phyloP scores from a whole-genome alignment of 2,329 filamentous ascomycete species.

The Orbilia quercus region DNA sequence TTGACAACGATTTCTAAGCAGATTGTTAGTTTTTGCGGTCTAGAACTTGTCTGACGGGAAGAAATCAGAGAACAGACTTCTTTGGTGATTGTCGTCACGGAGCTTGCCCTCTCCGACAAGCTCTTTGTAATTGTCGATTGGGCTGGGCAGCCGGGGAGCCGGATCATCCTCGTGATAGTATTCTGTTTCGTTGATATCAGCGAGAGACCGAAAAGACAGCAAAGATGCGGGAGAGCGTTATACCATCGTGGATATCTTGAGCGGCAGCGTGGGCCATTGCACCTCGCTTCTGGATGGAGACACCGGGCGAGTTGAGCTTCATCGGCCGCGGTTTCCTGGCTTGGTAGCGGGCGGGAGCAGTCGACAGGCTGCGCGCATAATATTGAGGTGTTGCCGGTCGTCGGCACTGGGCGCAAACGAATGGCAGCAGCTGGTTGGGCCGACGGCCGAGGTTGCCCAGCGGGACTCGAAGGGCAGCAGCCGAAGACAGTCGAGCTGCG shows the following conservation, averaged over 20 bases:
- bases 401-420: constrained; percentile 27
- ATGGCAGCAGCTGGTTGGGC: constrained; percentile 16
- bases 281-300: constrained; percentile 46
- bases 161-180: constrained; percentile 40
- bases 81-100: constrained; percentile 88
- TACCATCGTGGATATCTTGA: constrained; percentile 46
- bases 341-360: constrained; percentile 18
- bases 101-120: constrained; percentile 79
- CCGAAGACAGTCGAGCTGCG: constrained; percentile 12
- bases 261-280: constrained; percentile 50
- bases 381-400: constrained; percentile 21
- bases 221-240: constrained; percentile 4
- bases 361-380: constrained; percentile 26
- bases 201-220: background rate
- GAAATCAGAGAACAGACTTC: constrained; percentile 71
- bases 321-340: constrained; percentile 37
- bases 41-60: no score
- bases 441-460: background rate
- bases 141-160: constrained; percentile 67
- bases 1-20: constrained; percentile 82
- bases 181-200: constrained; percentile 16
- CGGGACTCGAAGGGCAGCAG: constrained; percentile 22
- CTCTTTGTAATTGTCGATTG: constrained; percentile 86
- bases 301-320: constrained; percentile 24
- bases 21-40: constrained; percentile 3